phyloP scores from a whole-genome alignment of 495 filamentous ascomycete species.

The Neurospora pannonica region DNA sequence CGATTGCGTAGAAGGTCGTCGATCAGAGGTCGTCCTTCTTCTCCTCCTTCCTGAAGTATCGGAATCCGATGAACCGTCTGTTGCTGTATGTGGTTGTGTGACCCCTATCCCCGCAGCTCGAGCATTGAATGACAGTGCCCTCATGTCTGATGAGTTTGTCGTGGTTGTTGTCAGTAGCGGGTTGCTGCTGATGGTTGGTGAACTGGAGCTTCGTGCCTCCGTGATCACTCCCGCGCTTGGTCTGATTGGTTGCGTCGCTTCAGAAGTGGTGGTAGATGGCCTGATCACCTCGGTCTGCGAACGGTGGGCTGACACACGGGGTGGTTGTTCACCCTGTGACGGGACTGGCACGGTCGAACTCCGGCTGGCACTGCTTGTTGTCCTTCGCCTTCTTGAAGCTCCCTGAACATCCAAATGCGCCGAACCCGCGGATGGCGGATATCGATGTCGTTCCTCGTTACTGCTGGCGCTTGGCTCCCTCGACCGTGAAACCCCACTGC shows the following conservation, averaged over 20 bases:
- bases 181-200: constrained; percentile 11
- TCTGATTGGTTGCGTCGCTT: constrained; percentile 18
- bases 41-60: constrained; percentile 2
- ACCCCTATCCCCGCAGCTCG: constrained; percentile 14
- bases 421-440: constrained; percentile 31
- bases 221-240: constrained; percentile 30
- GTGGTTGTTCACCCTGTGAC: constrained; percentile 21
- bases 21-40: neutral
- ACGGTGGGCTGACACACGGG: constrained; percentile 32
- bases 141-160: constrained; percentile 4
- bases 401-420: constrained; percentile 37
- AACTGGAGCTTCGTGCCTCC: constrained; percentile 32
- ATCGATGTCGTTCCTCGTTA: constrained; percentile 33
- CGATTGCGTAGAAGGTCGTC: neutral
- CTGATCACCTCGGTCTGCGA: constrained; percentile 54
- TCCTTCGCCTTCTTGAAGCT: constrained; percentile 30
- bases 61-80: neutral
- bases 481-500: constrained; percentile 26
- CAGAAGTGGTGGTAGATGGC: constrained; percentile 25
- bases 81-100: constrained; percentile 10
- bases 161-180: constrained; percentile 3
- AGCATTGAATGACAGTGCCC: constrained; percentile 15
- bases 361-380: constrained; percentile 30
- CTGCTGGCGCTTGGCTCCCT: constrained; percentile 27
- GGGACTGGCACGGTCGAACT: constrained; percentile 34